phyloP scores from a whole-genome alignment of 257 asterid species.

The Solanum chiquidenum region DNA sequence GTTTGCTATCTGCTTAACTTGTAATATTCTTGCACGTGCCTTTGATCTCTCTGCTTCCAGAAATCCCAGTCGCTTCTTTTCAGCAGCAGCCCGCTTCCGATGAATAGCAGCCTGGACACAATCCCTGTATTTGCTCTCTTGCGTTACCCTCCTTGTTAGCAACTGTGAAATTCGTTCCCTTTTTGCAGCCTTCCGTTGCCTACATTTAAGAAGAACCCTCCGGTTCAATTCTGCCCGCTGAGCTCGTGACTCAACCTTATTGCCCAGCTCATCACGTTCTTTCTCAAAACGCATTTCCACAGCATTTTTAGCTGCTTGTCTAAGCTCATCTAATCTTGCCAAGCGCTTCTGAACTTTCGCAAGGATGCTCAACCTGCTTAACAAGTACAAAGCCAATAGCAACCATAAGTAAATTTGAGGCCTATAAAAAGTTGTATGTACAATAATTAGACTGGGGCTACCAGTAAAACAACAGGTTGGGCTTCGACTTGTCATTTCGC shows the following conservation, averaged over 20 bases:
- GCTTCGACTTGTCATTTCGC: neutral
- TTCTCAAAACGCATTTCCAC: conserved; percentile 11
- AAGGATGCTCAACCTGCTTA: conserved; percentile 22
- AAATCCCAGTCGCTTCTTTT: conserved; percentile 13
- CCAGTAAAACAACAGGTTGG: neutral
- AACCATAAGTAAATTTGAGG: neutral
- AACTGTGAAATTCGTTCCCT: conserved; percentile 15
- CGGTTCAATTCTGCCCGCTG: conserved; percentile 17
- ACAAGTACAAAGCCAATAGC: neutral
- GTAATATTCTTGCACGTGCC: conserved; percentile 17
- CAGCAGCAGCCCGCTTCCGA: conserved; percentile 20
- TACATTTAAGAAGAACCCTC: conserved; percentile 8
- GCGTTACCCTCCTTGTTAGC: conserved; percentile 8
- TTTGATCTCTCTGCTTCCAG: conserved; percentile 16
- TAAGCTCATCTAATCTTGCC: conserved; percentile 18
- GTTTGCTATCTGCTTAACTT: conserved; percentile 8
- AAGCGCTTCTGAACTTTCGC: conserved; percentile 16
- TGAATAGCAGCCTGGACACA: conserved; percentile 17
- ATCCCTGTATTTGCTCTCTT: conserved; percentile 16
- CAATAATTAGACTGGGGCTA: neutral
- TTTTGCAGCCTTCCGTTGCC: conserved; percentile 12
- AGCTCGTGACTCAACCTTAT: conserved; percentile 11
- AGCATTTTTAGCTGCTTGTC: conserved; percentile 19
- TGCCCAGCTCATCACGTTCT: conserved; percentile 12
- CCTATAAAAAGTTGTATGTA: neutral